Conservation (phyloP, 2,329 filamentous ascomycete genomes). For the Fusarium floridanum region DNA sequence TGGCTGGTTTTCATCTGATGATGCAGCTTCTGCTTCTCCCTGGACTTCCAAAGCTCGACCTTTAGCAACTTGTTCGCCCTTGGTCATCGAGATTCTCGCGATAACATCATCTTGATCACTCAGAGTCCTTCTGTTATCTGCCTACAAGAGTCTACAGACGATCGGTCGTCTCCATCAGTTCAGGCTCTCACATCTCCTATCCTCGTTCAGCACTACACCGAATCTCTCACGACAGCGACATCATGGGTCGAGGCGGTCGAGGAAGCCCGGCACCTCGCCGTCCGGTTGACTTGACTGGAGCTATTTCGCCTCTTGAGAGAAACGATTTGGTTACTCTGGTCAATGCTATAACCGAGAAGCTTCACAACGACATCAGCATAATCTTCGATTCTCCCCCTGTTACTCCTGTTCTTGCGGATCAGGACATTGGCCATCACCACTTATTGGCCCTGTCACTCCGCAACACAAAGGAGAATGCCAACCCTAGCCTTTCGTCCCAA, state of each 20-base stretch:
- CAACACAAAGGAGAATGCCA: constrained; percentile 43
- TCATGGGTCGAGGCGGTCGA: constrained; percentile 58
- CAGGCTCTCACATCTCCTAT: neutral
- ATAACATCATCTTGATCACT: constrained; percentile 3
- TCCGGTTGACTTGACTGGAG: constrained; percentile 64
- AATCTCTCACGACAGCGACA: constrained; percentile 2
- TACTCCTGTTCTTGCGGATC: constrained; percentile 48
- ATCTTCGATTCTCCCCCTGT: constrained; percentile 64
- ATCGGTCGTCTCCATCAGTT: neutral
- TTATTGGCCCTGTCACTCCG: constrained; percentile 54
- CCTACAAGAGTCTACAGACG: neutral
- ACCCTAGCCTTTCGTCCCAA: constrained; percentile 10
- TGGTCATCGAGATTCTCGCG: neutral
- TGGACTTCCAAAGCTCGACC: constrained; percentile 8
- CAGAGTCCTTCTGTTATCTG: neutral
- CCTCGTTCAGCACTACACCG: neutral
- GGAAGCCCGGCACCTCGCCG: constrained; percentile 54
- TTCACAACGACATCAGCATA: constrained; percentile 65
- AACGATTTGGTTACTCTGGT: constrained; percentile 66
- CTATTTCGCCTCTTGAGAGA: constrained; percentile 63
- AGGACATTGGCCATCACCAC: constrained; percentile 50
- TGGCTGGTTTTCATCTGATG: constrained; percentile 5
- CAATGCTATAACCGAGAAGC: constrained; percentile 65
- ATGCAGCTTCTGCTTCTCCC: constrained; percentile 4
- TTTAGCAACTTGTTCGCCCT: constrained; percentile 5